These are phyloP conservation scores for Globisporangium nunn DNA, from an alignment of 352 stramenopile species.

Conservation along the genomic window DNA sequence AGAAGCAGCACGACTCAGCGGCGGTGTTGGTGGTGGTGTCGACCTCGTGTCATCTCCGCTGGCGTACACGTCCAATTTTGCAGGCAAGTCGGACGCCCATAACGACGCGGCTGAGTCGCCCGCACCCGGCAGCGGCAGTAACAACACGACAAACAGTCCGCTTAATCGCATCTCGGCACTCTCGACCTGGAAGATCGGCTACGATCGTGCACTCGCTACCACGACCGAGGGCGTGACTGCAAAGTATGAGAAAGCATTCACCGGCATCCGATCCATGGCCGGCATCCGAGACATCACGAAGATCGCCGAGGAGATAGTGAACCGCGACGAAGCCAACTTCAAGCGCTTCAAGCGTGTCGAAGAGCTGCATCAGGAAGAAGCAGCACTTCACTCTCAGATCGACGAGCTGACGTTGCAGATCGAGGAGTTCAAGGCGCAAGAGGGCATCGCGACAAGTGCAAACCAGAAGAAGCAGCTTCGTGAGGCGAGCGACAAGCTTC, in stretches of 20 bases:
- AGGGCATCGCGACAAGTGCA: constrained; percentile 53
- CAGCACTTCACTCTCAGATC: constrained; percentile 36
- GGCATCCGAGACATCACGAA: constrained; percentile 42
- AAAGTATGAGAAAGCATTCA: constrained; percentile 65
- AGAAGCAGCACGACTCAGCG: constrained; percentile 14
- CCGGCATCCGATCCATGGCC: constrained; percentile 45
- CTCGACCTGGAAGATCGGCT: constrained; percentile 71
- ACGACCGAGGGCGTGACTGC: constrained; percentile 34
- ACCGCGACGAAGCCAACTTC: constrained; percentile 71
- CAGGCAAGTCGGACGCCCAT: neutral
- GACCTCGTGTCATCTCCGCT: constrained; percentile 1
- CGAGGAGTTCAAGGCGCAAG: constrained; percentile 58
- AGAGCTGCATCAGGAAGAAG: constrained; percentile 54
- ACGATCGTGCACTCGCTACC: constrained; percentile 46
- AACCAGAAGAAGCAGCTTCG: constrained; percentile 50
- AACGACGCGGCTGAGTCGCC: neutral
- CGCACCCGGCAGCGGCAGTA: constrained; percentile 2
- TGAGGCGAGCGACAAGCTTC: constrained; percentile 29
- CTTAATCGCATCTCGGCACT: constrained; percentile 46
- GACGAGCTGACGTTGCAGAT: constrained; percentile 39
- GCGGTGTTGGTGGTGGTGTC: neutral
- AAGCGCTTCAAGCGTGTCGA: constrained; percentile 76
- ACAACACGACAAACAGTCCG: constrained; percentile 19
- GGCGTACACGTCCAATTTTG: neutral
- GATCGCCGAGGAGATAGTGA: constrained; percentile 42